A percentile compares a stretch with the other conserved stretches of the same genome.
phyloP scores from a whole-genome alignment of 176 grass and related monocot genomes.

The Oryza nivara region DNA sequence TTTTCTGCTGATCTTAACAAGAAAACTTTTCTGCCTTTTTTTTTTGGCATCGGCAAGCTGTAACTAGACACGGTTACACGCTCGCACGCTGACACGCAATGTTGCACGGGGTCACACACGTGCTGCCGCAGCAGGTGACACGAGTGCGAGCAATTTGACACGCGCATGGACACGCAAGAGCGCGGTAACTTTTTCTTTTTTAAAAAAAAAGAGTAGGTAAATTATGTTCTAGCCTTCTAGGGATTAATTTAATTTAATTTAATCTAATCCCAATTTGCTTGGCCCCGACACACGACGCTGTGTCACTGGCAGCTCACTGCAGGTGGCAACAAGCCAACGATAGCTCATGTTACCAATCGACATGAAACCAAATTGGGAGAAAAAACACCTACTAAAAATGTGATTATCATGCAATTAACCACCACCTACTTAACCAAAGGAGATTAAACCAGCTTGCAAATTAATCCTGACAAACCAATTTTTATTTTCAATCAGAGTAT shows the following conservation, averaged over 20 bases:
- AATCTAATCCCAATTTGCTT: neutral
- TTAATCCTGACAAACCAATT: neutral
- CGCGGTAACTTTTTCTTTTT: neutral
- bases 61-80: neutral
- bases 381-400: neutral
- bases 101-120: neutral
- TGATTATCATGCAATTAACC: neutral
- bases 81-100: neutral
- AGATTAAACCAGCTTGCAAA: neutral
- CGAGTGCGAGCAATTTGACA: neutral
- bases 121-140: neutral
- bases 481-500: too few species aligned
- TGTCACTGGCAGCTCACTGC: neutral
- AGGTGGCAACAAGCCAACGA: neutral
- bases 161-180: neutral
- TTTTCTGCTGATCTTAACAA: neutral
- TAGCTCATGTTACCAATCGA: constrained; percentile 2
- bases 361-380: constrained; percentile 7
- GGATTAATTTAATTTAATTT: neutral
- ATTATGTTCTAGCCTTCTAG: neutral
- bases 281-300: neutral
- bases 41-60: neutral
- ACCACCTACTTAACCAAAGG: neutral
- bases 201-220: neutral
- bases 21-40: neutral